Conservation (phyloP, 306 rosid species). For the Albizia julibrissin region DNA sequence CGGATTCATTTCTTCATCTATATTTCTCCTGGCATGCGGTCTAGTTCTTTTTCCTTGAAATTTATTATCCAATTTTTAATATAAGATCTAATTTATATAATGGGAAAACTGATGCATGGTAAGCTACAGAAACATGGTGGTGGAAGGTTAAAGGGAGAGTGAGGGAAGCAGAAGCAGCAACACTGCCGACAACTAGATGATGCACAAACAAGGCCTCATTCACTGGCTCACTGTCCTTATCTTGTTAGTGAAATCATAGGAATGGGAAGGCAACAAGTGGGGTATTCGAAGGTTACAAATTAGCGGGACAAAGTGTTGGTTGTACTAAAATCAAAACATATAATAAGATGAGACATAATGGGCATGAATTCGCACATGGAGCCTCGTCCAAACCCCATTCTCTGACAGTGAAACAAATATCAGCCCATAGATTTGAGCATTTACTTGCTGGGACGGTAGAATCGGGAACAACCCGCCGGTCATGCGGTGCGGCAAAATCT, state of each 20-base stretch:
- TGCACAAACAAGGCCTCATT: background rate
- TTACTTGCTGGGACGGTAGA: background rate
- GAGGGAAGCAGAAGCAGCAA: too few species aligned
- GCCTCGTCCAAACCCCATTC: background rate
- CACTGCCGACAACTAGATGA: background rate
- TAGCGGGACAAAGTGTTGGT: background rate
- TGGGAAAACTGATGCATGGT: too few species aligned
- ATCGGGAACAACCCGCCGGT: too few species aligned
- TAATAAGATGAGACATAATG: background rate
- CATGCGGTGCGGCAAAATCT: too few species aligned
- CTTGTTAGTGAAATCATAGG: background rate
- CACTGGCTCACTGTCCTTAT: background rate
- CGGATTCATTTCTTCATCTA: background rate
- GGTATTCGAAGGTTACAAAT: background rate
- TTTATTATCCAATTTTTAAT: too few species aligned
- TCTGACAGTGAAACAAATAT: background rate
- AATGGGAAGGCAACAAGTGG: background rate
- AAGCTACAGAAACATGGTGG: too few species aligned
- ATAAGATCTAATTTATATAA: too few species aligned
- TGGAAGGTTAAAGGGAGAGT: too few species aligned
- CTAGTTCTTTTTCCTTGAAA: too few species aligned
- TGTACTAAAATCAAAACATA: too few species aligned
- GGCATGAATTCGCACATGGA: conserved; percentile 1
- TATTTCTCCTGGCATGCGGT: background rate
- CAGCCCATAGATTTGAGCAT: background rate